Percentiles rank a stretch among this genome's conserved stretches.
Conservation (phyloP, 805 yeast species). For the Wickerhamiella azyma region DNA sequence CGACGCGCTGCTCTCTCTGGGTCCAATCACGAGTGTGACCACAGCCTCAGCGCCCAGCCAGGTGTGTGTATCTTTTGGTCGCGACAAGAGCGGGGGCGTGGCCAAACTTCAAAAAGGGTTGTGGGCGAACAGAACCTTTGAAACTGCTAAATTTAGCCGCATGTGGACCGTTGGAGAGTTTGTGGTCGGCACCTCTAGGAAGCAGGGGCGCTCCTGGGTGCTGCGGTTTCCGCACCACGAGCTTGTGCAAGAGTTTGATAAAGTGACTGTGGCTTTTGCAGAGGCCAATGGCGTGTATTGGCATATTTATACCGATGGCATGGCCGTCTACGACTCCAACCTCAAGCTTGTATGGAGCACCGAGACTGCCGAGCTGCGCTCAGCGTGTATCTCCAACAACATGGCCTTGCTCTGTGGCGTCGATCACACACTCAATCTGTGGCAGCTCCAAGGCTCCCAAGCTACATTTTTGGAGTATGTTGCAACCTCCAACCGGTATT, state of each 20-base stretch:
- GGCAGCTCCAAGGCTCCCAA: not conserved
- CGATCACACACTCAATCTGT: not conserved
- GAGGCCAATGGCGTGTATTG: not conserved
- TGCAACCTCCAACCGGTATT: not conserved
- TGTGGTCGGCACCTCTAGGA: not conserved
- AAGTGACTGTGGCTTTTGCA: not conserved
- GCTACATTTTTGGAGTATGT: not conserved
- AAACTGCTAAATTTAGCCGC: not conserved
- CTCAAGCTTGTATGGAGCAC: not conserved
- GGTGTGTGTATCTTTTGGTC: conserved; percentile 1
- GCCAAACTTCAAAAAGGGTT: conserved; percentile 3
- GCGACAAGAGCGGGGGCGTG: not conserved
- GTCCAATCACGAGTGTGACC: conserved; percentile 5
- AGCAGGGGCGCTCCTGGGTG: not conserved
- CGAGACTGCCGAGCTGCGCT: not conserved
- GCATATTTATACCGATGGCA: conserved; percentile 5
- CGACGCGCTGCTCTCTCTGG: conserved; percentile 9
- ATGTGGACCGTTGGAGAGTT: not conserved
- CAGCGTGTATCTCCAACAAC: not conserved
- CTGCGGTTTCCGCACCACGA: not conserved
- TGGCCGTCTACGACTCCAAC: conserved; percentile 1
- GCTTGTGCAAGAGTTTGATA: not conserved
- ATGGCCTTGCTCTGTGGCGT: conserved; percentile 1
- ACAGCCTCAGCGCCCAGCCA: not conserved
- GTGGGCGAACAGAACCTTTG: not conserved